phyloP scores from a whole-genome alignment of 371 early-diverging fungal genomes.

The Vairimorpha necatrix region DNA sequence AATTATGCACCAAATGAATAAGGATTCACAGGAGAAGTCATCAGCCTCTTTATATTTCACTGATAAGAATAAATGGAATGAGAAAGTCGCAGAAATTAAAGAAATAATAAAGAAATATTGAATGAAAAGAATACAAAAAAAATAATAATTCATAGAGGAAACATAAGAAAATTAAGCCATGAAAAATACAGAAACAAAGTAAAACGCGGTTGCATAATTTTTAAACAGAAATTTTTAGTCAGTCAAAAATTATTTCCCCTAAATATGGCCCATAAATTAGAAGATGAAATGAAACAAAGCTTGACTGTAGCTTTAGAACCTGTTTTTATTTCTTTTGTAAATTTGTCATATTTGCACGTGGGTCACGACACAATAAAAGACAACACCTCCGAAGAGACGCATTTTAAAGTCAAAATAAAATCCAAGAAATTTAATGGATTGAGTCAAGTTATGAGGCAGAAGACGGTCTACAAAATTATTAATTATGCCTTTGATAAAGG shows the following conservation, averaged over 20 bases:
- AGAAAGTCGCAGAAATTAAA: not conserved
- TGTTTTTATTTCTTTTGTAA: not conserved
- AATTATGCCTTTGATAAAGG: conserved; percentile 19
- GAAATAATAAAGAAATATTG: not conserved
- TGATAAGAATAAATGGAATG: not conserved
- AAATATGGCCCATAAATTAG: too few species aligned
- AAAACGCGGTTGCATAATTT: too few species aligned
- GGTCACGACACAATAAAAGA: not conserved
- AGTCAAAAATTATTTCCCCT: too few species aligned
- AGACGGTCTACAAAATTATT: conserved; percentile 15
- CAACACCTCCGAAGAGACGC: not conserved
- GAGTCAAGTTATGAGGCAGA: conserved; percentile 16
- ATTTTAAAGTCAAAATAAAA: not conserved
- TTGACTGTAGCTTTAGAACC: too few species aligned
- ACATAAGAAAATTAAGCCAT: not conserved
- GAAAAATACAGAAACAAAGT: not conserved
- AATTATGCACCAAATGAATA: not conserved
- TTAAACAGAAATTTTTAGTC: too few species aligned
- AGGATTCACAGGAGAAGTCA: not conserved
- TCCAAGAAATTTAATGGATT: not conserved
- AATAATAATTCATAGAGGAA: too few species aligned
- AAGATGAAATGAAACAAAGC: too few species aligned
- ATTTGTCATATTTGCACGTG: not conserved
- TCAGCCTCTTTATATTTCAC: not conserved
- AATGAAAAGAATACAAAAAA: not conserved